Evolutionary conservation across 1,284 basidiomycete species (phyloP).

Genomic region (Neolentinus lepideus): DNA sequence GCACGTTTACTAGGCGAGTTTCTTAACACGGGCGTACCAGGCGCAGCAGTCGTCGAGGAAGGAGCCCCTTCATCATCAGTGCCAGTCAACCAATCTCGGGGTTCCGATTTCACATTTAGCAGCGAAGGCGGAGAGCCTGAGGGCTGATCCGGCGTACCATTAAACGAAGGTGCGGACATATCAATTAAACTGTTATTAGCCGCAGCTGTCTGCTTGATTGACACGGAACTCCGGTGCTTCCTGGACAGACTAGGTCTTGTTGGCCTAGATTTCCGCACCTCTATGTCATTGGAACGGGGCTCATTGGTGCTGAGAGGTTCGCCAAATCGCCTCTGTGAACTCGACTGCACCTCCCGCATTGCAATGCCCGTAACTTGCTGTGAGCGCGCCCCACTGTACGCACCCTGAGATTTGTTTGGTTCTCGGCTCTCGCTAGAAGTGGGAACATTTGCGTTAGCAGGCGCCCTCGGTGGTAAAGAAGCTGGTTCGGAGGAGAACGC

Average conservation of each 20-base stretch:
- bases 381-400: slow-evolving; percentile 22
- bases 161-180: neutral
- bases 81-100: slow-evolving; percentile 70
- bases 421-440: neutral
- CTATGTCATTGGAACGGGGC: slow-evolving; percentile 1
- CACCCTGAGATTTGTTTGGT: neutral
- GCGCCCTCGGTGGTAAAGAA: neutral
- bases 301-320: neutral
- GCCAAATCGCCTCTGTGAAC: slow-evolving; percentile 1
- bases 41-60: slow-evolving; percentile 7
- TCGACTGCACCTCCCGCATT: slow-evolving; percentile 35
- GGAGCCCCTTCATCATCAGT: slow-evolving; percentile 33
- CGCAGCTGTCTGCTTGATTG: slow-evolving; percentile 19
- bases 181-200: neutral
- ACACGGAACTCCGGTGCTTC: slow-evolving; percentile 35
- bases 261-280: slow-evolving; percentile 13
- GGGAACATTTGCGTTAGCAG: neutral
- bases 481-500: slow-evolving; percentile 4
- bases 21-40: slow-evolving; percentile 40
- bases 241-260: slow-evolving; percentile 27
- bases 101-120: slow-evolving; percentile 11
- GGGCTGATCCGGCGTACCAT: slow-evolving; percentile 5
- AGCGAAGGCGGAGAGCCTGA: neutral
- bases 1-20: slow-evolving; percentile 66
- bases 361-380: slow-evolving; percentile 50